These are phyloP conservation scores for Sporothrix curviconia DNA, from an alignment of 2,329 filamentous ascomycete genomes.

Conservation along the genomic window DNA sequence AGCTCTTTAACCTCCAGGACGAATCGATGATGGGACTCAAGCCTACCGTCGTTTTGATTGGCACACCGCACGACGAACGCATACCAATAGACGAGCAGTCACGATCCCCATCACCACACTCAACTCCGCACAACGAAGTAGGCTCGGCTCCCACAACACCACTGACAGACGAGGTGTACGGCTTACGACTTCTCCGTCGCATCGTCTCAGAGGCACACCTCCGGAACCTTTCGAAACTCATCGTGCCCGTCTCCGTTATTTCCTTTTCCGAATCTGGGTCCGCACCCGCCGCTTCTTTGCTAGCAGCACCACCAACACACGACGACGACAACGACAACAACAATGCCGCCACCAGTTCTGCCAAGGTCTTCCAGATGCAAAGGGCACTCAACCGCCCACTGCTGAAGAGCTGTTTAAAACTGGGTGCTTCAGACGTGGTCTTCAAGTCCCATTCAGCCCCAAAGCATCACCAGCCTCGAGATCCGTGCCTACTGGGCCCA, in stretches of 20 bases:
- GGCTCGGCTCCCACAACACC: slow-evolving; percentile 28
- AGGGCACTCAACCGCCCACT: slow-evolving; percentile 35
- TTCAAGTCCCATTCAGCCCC: slow-evolving; percentile 68
- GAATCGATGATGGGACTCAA: slow-evolving; percentile 44
- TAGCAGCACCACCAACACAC: neutral
- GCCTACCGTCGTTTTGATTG: slow-evolving; percentile 52
- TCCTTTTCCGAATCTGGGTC: slow-evolving; percentile 29
- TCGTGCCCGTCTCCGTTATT: slow-evolving; percentile 51
- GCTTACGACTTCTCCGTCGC: slow-evolving; percentile 47
- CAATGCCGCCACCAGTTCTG: neutral
- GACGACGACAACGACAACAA: neutral
- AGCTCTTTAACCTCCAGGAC: slow-evolving; percentile 47
- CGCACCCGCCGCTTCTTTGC: neutral
- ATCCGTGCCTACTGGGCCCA: slow-evolving; percentile 79
- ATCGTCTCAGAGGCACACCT: slow-evolving; percentile 53
- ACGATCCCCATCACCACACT: slow-evolving; percentile 40
- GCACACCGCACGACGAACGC: slow-evolving; percentile 47
- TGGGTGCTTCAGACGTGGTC: slow-evolving; percentile 80
- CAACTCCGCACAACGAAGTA: slow-evolving; percentile 28
- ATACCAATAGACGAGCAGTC: slow-evolving; percentile 30
- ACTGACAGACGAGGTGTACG: slow-evolving; percentile 46
- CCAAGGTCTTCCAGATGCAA: neutral
- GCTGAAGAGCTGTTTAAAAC: slow-evolving; percentile 70
- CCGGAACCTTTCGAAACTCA: slow-evolving; percentile 48
- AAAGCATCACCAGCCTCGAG: slow-evolving; percentile 67